phyloP scores from a whole-genome alignment of 108 stramenopile genomes.

The Skeletonema costatum region DNA sequence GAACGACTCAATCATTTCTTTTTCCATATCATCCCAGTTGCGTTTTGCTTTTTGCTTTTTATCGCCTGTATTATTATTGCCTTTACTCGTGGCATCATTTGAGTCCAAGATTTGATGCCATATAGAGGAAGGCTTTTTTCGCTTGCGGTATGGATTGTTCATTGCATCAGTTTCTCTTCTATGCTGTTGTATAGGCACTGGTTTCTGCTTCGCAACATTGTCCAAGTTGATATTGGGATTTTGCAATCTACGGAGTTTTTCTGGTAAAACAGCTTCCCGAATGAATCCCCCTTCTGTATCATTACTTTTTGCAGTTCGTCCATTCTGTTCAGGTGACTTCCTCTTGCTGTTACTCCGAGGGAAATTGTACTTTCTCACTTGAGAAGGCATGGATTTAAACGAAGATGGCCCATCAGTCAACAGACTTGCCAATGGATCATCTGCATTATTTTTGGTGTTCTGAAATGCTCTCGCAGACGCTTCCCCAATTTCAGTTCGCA shows the following conservation, averaged over 20 bases:
- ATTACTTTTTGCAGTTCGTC: conserved; percentile 3
- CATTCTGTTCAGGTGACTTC: neutral
- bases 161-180: neutral
- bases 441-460: conserved; percentile 15
- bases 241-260: conserved; percentile 40
- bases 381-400: conserved; percentile 15
- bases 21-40: conserved; percentile 36
- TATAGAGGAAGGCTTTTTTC: conserved; percentile 52
- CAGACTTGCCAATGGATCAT: conserved; percentile 57
- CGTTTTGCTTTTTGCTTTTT: conserved; percentile 9
- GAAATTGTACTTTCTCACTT: conserved; percentile 19
- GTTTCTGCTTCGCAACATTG: conserved; percentile 20
- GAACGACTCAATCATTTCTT: conserved; percentile 12
- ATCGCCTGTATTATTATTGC: neutral
- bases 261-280: conserved; percentile 52
- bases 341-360: neutral
- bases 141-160: conserved; percentile 47
- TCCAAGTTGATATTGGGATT: neutral
- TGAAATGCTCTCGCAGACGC: conserved; percentile 63
- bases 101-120: conserved; percentile 68
- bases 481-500: conserved; percentile 63
- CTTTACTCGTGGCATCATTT: conserved; percentile 22
- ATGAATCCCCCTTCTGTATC: conserved; percentile 65
- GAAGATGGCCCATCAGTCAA: conserved; percentile 18
- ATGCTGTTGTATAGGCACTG: neutral